Conservation (phyloP, 192 early-diverging fungal species). For the Geranomyces michiganensis region DNA sequence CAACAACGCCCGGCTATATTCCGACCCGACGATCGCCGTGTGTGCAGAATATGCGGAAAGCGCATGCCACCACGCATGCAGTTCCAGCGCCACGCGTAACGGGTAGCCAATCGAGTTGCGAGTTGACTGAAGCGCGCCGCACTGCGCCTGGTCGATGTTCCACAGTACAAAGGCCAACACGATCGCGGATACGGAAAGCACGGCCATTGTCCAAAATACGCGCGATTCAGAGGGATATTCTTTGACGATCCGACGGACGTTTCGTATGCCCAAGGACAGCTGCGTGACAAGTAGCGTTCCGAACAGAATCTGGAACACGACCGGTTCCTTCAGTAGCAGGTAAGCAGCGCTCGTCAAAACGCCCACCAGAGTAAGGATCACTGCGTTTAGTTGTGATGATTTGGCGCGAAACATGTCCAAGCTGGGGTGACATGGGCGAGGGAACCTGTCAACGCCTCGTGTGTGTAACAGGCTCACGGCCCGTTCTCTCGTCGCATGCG, state of each 20-base stretch:
- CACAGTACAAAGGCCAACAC: slow-evolving; percentile 65
- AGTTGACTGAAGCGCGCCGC: slow-evolving; percentile 54
- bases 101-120: slow-evolving; percentile 52
- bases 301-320: slow-evolving; percentile 64
- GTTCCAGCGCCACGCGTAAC: slow-evolving; percentile 52
- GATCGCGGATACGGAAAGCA: slow-evolving; percentile 19
- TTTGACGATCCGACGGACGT: slow-evolving; percentile 29
- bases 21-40: slow-evolving; percentile 13
- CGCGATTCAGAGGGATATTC: slow-evolving; percentile 9
- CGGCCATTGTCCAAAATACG: slow-evolving; percentile 15
- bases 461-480: no score
- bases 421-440: slow-evolving; percentile 9
- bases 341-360: slow-evolving; percentile 59
- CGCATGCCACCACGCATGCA: slow-evolving; percentile 58
- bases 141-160: slow-evolving; percentile 81
- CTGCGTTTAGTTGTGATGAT: slow-evolving; percentile 2
- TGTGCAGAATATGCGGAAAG: slow-evolving; percentile 40
- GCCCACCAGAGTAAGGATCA: slow-evolving; percentile 34
- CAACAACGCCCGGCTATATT: no score
- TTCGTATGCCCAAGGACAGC: slow-evolving; percentile 29
- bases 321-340: slow-evolving; percentile 66
- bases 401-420: slow-evolving; percentile 21
- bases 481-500: slow-evolving; percentile 1
- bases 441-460: no score
- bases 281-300: slow-evolving; percentile 26